Conservation (phyloP, 345 rosid genomes). For the Pistacia atlantica region DNA sequence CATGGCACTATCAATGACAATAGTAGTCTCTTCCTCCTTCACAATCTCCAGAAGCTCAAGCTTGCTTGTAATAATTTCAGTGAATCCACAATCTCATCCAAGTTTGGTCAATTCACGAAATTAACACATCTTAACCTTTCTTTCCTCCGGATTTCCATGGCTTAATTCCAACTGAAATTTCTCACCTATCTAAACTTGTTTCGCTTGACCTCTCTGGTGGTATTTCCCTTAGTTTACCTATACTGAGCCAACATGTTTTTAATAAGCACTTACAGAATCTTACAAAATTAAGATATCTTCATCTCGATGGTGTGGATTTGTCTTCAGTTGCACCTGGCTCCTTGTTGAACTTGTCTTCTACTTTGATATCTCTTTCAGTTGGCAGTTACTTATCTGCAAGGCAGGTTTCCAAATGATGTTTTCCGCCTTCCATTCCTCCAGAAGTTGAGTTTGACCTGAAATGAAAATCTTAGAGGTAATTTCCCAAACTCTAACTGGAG, state of each 20-base stretch:
- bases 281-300: slow-evolving; percentile 6
- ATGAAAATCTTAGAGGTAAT: not conserved
- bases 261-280: slow-evolving; percentile 14
- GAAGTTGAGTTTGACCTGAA: not conserved
- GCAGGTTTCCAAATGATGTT: slow-evolving; percentile 17
- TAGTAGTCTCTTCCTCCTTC: slow-evolving; percentile 28
- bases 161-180: not conserved
- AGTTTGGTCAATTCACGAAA: slow-evolving; percentile 4
- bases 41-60: slow-evolving; percentile 25
- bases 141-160: slow-evolving; percentile 4
- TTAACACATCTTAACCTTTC: slow-evolving; percentile 21
- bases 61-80: slow-evolving; percentile 29
- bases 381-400: rapidly evolving
- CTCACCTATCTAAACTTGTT: slow-evolving; percentile 16
- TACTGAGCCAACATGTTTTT: not conserved
- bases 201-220: slow-evolving; percentile 23
- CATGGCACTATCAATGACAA: slow-evolving; percentile 8
- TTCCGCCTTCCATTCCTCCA: slow-evolving; percentile 6
- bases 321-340: not conserved
- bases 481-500: slow-evolving; percentile 2
- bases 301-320: not conserved
- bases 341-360: slow-evolving; percentile 15
- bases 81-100: not conserved
- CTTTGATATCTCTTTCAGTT: slow-evolving; percentile 16
- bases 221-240: not conserved